Evolutionary conservation across 345 rosid genomes (phyloP).

Genomic region (Triadica sebifera): DNA sequence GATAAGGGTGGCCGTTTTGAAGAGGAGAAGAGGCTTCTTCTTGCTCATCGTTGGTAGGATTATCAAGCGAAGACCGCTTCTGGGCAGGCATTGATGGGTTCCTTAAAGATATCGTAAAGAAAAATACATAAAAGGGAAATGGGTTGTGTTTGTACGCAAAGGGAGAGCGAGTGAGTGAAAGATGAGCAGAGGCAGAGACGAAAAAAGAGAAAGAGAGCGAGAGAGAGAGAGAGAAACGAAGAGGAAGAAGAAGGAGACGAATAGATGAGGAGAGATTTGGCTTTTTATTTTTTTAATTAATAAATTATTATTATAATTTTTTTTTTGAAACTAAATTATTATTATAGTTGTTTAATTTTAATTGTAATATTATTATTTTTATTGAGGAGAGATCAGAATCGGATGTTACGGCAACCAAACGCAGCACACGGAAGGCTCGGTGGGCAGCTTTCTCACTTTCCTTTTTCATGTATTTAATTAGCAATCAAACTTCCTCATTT

Average conservation of each 20-base stretch:
- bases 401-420: conserved; percentile 19
- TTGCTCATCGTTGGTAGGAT: conserved; percentile 41
- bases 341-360: neutral
- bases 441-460: conserved; percentile 24
- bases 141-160: neutral
- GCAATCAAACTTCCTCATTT: too few species aligned
- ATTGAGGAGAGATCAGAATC: conserved; percentile 14
- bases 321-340: too few species aligned
- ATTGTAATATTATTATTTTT: neutral
- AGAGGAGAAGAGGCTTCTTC: conserved; percentile 12
- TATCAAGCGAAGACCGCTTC: conserved; percentile 58
- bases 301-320: neutral
- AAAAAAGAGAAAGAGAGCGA: neutral
- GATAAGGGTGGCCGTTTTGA: conserved; percentile 22
- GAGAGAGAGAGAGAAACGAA: neutral
- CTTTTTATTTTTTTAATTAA: neutral
- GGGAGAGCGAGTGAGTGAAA: neutral
- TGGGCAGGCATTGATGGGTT: conserved; percentile 70
- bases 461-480: too few species aligned
- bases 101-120: neutral
- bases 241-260: neutral
- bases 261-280: conserved; percentile 17
- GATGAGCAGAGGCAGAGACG: neutral
- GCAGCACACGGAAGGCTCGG: conserved; percentile 21
- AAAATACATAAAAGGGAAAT: neutral